Base-by-base conservation (phyloP, 805 yeast genomes). In the Metschnikowia noctiluminum region DNA sequence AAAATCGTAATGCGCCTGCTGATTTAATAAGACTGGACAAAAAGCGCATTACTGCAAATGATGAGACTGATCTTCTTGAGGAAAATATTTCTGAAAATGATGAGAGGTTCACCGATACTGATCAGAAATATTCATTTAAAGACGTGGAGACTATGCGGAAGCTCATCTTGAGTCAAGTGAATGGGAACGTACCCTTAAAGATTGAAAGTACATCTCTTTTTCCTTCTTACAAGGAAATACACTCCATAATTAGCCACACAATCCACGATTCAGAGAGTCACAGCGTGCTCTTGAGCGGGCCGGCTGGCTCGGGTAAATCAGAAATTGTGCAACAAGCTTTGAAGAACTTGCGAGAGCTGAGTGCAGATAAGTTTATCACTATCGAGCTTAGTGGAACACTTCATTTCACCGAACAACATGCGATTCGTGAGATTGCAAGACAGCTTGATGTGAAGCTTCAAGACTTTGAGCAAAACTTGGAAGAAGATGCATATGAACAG, bases 391-490 rank as follows among this genome's bases (percentile, higher is more conserved):
- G 85, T 50, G 97, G 97, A 0, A 65, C 76, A 12, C 75, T 84
- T 3, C 96, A 89, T 61, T 62, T 76, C 5, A 89, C 85, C 55
- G 98, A 92, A 60, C 78, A 75, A 41, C 69, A 78, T 43, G 98
- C 98, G 0, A 78, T 94, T 12, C 77, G 91, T 44, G 91, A 89
- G 55, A 86, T 94, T 49, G 96, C 96, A 0, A 73, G 85, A 39
- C 97, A 91, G 64, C 67, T 92, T 37, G 96, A 89, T 61, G 61
- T 62, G 52, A 60, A 56, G 39, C 54, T 62, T 8, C 50, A 48
- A 30, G 50, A 49, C 21, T 42, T 48, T 52, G 45, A 58, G 54
- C 52, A 50, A 10, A 46, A 43, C 4, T 48, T 53, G n/a, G 53
- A 54, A 27, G 51, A 56, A 16, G 52, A 57, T 49, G 51, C 53